Evolutionary conservation across 805 yeast genomes (phyloP).

Genomic region (Yarrowia keelungensis): DNA sequence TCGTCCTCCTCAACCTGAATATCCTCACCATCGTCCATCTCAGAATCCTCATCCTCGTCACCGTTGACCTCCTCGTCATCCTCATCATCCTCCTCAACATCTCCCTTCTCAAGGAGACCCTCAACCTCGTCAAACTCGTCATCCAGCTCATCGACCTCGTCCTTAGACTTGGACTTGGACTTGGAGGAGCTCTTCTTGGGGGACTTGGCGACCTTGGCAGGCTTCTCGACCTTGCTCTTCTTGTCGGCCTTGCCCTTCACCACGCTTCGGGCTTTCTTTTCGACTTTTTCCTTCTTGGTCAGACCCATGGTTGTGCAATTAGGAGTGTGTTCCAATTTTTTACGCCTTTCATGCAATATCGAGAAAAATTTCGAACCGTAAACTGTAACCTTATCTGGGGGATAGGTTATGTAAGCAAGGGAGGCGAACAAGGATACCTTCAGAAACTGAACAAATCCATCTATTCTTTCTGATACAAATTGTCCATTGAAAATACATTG

Average conservation of each 20-base stretch:
- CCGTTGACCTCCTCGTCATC: slow-evolving; percentile 46
- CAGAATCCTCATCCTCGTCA: slow-evolving; percentile 46
- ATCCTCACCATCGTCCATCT: slow-evolving; percentile 43
- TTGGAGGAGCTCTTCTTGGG: slow-evolving; percentile 17
- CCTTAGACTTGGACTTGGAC: slow-evolving; percentile 40
- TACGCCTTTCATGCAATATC: slow-evolving; percentile 34
- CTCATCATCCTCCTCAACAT: slow-evolving; percentile 46
- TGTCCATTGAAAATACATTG: not conserved
- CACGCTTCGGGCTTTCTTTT: slow-evolving; percentile 33
- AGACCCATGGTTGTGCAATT: slow-evolving; percentile 36
- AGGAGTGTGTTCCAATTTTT: slow-evolving; percentile 28
- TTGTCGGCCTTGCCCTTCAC: slow-evolving; percentile 36
- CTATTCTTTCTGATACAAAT: too few relatives aligned
- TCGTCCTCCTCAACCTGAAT: slow-evolving; percentile 47
- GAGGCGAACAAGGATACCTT: too few relatives aligned
- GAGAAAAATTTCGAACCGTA: slow-evolving; percentile 33
- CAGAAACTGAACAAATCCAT: too few relatives aligned
- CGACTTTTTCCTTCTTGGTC: slow-evolving; percentile 37
- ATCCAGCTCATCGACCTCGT: slow-evolving; percentile 43
- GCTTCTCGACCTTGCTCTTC: slow-evolving; percentile 28
- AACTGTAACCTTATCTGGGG: slow-evolving; percentile 21
- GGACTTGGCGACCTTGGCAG: slow-evolving; percentile 24
- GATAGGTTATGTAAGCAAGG: too few relatives aligned
- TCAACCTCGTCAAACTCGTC: slow-evolving; percentile 44
- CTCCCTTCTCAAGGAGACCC: slow-evolving; percentile 43